Percentiles rank a stretch among this genome's conserved stretches.
Evolutionary conservation across 768 basidiomycete genomes (phyloP).

Genomic region (Hygrophoropsis aurantiaca): DNA sequence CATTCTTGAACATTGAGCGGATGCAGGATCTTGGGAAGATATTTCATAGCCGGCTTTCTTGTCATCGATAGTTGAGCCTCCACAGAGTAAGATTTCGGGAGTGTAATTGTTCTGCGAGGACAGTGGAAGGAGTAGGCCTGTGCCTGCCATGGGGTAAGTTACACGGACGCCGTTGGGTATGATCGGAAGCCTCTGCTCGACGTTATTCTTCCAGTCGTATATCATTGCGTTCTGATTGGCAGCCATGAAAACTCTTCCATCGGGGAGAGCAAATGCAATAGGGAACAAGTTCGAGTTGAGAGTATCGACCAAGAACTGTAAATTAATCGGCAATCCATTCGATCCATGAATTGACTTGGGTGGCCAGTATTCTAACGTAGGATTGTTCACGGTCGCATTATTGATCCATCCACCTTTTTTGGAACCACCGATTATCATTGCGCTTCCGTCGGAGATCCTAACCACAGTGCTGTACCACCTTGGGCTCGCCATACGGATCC

Average conservation of each 20-base stretch:
- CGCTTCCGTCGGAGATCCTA: slow-evolving; percentile 74
- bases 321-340: slow-evolving; percentile 63
- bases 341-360: slow-evolving; percentile 71
- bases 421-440: slow-evolving; percentile 81
- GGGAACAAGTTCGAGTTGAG: slow-evolving; percentile 84
- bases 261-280: slow-evolving; percentile 69
- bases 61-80: slow-evolving; percentile 71
- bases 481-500: slow-evolving; percentile 70
- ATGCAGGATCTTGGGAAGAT: slow-evolving; percentile 72
- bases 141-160: slow-evolving; percentile 82
- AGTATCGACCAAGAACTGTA: slow-evolving; percentile 66
- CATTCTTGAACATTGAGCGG: slow-evolving; percentile 71
- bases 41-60: slow-evolving; percentile 56
- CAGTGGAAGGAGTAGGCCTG: slow-evolving; percentile 71
- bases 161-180: slow-evolving; percentile 79
- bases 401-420: slow-evolving; percentile 86
- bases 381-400: slow-evolving; percentile 77
- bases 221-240: slow-evolving; percentile 80
- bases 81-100: slow-evolving; percentile 74
- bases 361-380: slow-evolving; percentile 80
- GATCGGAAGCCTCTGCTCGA: slow-evolving; percentile 58
- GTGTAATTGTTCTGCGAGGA: slow-evolving; percentile 59
- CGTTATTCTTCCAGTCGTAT: slow-evolving; percentile 70
- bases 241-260: slow-evolving; percentile 71
- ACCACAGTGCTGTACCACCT: slow-evolving; percentile 81